phyloP scores from a whole-genome alignment of 768 basidiomycete genomes.

The Podaxis sp. region DNA sequence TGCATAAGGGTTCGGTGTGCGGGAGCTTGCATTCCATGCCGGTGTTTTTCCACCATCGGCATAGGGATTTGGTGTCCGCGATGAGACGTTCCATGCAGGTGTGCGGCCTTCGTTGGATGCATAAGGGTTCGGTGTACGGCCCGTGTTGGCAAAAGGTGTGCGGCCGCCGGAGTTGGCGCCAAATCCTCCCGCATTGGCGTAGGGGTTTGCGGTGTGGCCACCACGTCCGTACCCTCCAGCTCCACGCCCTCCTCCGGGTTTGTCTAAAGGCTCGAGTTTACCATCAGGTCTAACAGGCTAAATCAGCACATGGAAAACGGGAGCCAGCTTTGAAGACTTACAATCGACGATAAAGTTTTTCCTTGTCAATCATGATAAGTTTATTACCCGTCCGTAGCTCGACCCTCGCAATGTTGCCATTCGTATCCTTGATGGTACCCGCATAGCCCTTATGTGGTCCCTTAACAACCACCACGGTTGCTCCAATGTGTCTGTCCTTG shows the following conservation, averaged over 20 bases:
- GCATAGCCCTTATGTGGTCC: conserved; percentile 90
- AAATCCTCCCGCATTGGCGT: conserved; percentile 23
- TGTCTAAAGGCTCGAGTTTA: conserved; percentile 48
- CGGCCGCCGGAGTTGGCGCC: conserved; percentile 28
- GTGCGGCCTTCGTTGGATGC: conserved; percentile 50
- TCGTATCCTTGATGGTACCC: conserved; percentile 94
- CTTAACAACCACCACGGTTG: conserved; percentile 74
- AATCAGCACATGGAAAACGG: neutral
- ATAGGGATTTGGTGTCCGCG: conserved; percentile 72
- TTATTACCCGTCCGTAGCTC: conserved; percentile 90
- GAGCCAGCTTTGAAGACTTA: conserved; percentile 36
- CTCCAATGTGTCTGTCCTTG: conserved; percentile 79
- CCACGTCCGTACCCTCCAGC: conserved; percentile 17
- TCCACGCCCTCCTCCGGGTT: conserved; percentile 20
- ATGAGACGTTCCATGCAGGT: conserved; percentile 54
- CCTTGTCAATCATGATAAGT: conserved; percentile 82
- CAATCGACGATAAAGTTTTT: conserved; percentile 71
- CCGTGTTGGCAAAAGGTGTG: conserved; percentile 29
- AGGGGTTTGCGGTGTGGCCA: conserved; percentile 34
- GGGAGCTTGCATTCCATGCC: conserved; percentile 59
- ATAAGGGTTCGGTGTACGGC: conserved; percentile 73
- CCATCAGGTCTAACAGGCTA: conserved; percentile 49
- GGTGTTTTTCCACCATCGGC: conserved; percentile 59
- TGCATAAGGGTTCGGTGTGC: conserved; percentile 71
- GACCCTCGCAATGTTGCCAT: conserved; percentile 81